Base-by-base conservation (phyloP, 352 stramenopile genomes). In the Phytophthora podocarpi region DNA sequence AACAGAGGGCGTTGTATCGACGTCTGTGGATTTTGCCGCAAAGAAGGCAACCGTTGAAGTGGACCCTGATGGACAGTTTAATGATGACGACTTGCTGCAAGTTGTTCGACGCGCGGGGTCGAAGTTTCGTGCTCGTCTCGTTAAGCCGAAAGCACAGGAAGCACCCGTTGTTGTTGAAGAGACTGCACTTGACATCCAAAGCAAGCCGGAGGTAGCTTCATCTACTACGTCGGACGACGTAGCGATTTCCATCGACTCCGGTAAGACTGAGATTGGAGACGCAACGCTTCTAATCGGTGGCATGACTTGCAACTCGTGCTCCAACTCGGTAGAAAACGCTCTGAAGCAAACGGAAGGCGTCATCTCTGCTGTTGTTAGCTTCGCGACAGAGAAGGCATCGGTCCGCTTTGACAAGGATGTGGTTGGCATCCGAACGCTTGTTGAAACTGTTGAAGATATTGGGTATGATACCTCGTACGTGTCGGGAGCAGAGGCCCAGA, bases 231-330 rank as follows among this genome's bases (percentile, higher is more conserved):
- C 58, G 11, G 56, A 67, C 50, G 71, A 85, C 15, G 41, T 88
- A 27, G 52, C 57, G 3, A 56, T 87, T 40, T 68, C 60, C 7
- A 78, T 87, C 50, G 51, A 60, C 10, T 64, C 64, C 2, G 82
- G 79, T 45, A 79, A 91, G 37, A 75, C 60, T 45, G 76, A 94
- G 30, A 70, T 91, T 53, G 77, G 70, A 10, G 72, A 93, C 26
- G 83, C 72, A 1, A 81, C 82, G 26, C 57, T 96, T 40, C 45
- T 93, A 23, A 64, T 96, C 15, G 85, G 76, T 13, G 93, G 93
- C 1, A 98, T 98, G 92, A 97, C 92, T 13, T 98, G 92, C 65
- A 96, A 87, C 28, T 96, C 91, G 24, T 98, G 92, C 57, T 87
- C 90, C 1, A 93, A 88, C 65, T 96, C 91, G n/a, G 85, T 98